Evolutionary conservation across 768 basidiomycete species (phyloP).

Genomic region (Tricholoma terreum): DNA sequence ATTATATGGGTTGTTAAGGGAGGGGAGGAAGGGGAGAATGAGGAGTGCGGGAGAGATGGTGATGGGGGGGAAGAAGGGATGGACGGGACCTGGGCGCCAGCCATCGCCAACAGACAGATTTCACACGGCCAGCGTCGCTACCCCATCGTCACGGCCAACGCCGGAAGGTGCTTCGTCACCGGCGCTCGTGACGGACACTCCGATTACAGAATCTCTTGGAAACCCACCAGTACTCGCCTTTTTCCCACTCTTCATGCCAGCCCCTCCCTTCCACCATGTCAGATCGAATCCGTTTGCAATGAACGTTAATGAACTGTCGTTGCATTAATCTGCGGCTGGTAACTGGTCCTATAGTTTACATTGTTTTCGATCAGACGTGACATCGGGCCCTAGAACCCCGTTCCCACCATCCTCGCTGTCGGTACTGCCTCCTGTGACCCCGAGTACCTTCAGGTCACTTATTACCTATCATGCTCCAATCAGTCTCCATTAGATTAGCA

Average conservation of each 20-base stretch:
- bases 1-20: slow-evolving; percentile 12
- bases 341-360: no score
- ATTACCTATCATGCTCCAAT: no score
- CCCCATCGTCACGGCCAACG: slow-evolving; percentile 58
- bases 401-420: background rate
- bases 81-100: slow-evolving; percentile 47
- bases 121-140: slow-evolving; percentile 56
- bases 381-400: slow-evolving; percentile 1
- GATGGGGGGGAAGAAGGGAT: slow-evolving; percentile 37
- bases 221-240: background rate
- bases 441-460: background rate
- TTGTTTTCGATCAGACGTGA: background rate
- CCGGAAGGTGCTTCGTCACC: slow-evolving; percentile 56
- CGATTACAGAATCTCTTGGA: slow-evolving; percentile 30
- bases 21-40: slow-evolving; percentile 19
- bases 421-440: background rate
- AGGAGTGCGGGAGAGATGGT: slow-evolving; percentile 29
- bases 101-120: slow-evolving; percentile 54
- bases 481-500: background rate
- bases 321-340: no score
- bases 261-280: no score
- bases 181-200: slow-evolving; percentile 53
- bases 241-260: no score
- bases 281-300: no score
- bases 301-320: no score